These are phyloP conservation scores for Chlorella sorokiniana DNA, from an alignment of 139 green algal species.

Conservation along the genomic window DNA sequence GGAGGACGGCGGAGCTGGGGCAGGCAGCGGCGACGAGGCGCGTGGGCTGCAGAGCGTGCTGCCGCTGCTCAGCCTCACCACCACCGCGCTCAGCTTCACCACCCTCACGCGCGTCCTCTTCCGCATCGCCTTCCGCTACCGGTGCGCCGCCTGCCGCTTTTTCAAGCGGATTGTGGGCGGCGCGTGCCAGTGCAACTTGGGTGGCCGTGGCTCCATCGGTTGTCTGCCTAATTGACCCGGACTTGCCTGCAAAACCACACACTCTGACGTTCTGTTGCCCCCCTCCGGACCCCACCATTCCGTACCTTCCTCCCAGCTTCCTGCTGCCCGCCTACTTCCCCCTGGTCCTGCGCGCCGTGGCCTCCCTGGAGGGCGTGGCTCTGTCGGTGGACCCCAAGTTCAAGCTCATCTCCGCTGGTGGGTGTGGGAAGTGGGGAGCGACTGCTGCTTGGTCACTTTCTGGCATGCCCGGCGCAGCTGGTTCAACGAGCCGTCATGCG, in stretches of 20 bases:
- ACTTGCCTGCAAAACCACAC: too few relatives aligned
- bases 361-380: constrained; percentile 91
- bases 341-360: constrained; percentile 91
- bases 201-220: too few relatives aligned
- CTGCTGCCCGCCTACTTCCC: constrained; percentile 93
- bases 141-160: background rate
- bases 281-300: background rate
- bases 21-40: background rate
- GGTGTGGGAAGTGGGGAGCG: too few relatives aligned
- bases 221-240: constrained; percentile 1
- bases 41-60: constrained; percentile 19
- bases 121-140: constrained; percentile 89
- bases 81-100: constrained; percentile 91
- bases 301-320: constrained; percentile 44
- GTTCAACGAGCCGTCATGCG: too few relatives aligned
- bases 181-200: too few relatives aligned
- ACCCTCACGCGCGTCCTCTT: constrained; percentile 92
- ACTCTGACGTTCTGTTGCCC: background rate
- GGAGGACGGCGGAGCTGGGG: too few relatives aligned
- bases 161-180: too few relatives aligned
- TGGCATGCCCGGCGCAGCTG: too few relatives aligned
- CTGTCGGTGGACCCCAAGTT: constrained; percentile 66
- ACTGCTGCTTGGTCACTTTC: too few relatives aligned
- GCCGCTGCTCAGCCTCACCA: constrained; percentile 43
- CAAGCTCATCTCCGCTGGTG: constrained; percentile 78